These are phyloP conservation scores for Elongisporangium undulatum DNA, from an alignment of 352 stramenopile genomes.

Conservation along the genomic window DNA sequence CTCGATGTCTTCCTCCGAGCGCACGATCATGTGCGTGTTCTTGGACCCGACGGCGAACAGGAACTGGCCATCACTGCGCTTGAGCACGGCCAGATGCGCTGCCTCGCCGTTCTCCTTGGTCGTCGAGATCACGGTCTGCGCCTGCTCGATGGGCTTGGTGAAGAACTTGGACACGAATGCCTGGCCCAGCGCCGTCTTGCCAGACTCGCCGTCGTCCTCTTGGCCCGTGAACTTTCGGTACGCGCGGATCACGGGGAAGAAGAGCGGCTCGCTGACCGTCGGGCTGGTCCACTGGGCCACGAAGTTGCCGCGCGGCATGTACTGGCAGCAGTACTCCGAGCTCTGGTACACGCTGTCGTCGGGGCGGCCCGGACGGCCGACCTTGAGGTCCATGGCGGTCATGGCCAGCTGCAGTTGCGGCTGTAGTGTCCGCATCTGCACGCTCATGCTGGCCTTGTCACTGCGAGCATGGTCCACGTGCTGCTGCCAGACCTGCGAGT, in stretches of 20 bases:
- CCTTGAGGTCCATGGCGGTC: conserved; percentile 53
- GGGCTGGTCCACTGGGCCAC: conserved; percentile 39
- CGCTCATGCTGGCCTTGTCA: conserved; percentile 25
- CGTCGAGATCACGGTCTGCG: conserved; percentile 58
- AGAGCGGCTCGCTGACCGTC: conserved; percentile 4
- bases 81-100: conserved; percentile 66
- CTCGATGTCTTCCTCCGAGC: conserved; percentile 46
- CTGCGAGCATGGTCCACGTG: conserved; percentile 30
- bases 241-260: conserved; percentile 62
- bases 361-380: conserved; percentile 49
- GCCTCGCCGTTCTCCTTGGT: conserved; percentile 81
- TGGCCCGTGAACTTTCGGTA: conserved; percentile 83
- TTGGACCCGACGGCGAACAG: conserved; percentile 77
- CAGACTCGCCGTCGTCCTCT: conserved; percentile 61
- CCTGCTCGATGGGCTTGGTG: conserved; percentile 42
- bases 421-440: conserved; percentile 35
- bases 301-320: conserved; percentile 73
- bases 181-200: conserved; percentile 13
- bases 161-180: conserved; percentile 73
- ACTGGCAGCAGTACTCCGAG: conserved; percentile 57
- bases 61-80: conserved; percentile 55
- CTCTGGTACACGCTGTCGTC: conserved; percentile 72
- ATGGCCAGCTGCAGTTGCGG: conserved; percentile 26
- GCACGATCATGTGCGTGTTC: conserved; percentile 69
- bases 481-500: conserved; percentile 37